A percentile compares a stretch with the other conserved stretches of the same genome.
phyloP scores from a whole-genome alignment of 306 rosid species.

The Vigna angularis region DNA sequence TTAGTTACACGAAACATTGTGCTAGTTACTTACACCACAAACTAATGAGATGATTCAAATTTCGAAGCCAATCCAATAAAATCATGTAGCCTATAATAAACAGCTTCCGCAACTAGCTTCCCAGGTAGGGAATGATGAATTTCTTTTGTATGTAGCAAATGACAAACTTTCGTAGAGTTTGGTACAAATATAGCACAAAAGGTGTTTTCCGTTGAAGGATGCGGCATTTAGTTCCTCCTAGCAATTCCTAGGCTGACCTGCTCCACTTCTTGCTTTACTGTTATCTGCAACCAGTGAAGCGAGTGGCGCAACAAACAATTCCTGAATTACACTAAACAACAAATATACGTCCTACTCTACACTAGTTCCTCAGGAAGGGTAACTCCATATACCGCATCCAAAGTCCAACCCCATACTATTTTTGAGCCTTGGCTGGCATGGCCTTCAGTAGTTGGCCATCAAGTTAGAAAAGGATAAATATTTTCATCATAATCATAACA shows the following conservation, averaged over 20 bases:
- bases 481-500: constrained; percentile 35
- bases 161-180: constrained; percentile 23
- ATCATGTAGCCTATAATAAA: background rate
- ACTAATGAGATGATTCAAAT: background rate
- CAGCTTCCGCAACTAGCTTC: background rate
- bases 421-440: constrained; percentile 42
- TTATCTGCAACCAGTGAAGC: constrained; percentile 26
- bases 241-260: constrained; percentile 31
- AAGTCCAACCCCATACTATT: constrained; percentile 42
- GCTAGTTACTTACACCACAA: background rate
- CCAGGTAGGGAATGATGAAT: background rate
- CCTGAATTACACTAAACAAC: constrained; percentile 40
- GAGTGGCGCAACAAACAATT: constrained; percentile 37
- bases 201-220: constrained; percentile 38
- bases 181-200: constrained; percentile 38
- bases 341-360: constrained; percentile 47
- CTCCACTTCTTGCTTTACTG: constrained; percentile 41
- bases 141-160: constrained; percentile 1
- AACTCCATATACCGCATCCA: constrained; percentile 50
- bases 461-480: constrained; percentile 40
- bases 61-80: background rate
- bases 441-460: constrained; percentile 31
- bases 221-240: constrained; percentile 38
- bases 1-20: background rate
- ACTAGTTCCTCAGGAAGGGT: constrained; percentile 41